Evolutionary conservation across 164 flowering plant genomes (phyloP).

Genomic region (Taxillus chinensis): DNA sequence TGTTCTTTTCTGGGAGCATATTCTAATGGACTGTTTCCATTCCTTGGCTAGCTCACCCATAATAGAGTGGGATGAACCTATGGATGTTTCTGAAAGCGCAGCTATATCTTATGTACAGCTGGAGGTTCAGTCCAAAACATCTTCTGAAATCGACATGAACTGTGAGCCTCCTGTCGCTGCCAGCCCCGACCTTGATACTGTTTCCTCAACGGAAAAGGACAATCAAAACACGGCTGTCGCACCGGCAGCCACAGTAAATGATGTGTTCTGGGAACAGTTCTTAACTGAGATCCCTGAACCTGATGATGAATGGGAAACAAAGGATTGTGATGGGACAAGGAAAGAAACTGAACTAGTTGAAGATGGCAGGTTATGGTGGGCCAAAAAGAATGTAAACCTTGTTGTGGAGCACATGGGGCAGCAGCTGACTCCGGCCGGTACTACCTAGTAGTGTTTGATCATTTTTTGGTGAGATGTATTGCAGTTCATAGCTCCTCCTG

Average conservation of each 20-base stretch:
- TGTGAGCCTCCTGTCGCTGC: constrained; percentile 23
- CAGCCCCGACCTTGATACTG: constrained; percentile 13
- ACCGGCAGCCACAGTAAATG: constrained; percentile 34
- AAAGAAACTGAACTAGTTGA: constrained; percentile 4
- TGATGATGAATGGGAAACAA: constrained; percentile 37
- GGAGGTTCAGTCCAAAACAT: constrained; percentile 20
- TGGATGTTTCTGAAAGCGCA: constrained; percentile 30
- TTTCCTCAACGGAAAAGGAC: constrained; percentile 20
- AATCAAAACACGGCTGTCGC: constrained; percentile 10
- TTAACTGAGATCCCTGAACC: constrained; percentile 65
- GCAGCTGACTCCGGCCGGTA: neutral
- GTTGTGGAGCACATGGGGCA: neutral
- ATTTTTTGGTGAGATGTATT: neutral
- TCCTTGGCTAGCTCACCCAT: constrained; percentile 7
- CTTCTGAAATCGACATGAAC: constrained; percentile 44
- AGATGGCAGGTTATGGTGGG: constrained; percentile 8
- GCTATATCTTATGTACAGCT: constrained; percentile 25
- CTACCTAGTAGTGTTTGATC: neutral
- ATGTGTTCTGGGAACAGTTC: constrained; percentile 64
- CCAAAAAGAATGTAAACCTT: constrained; percentile 19
- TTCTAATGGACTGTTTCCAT: constrained; percentile 18
- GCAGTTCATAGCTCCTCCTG: neutral
- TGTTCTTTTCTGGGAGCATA: constrained; percentile 38
- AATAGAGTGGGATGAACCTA: constrained; percentile 32
- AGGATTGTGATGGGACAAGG: constrained; percentile 23